These are phyloP conservation scores for Plasmopara viticola DNA, from an alignment of 352 stramenopile genomes.

Conservation along the genomic window DNA sequence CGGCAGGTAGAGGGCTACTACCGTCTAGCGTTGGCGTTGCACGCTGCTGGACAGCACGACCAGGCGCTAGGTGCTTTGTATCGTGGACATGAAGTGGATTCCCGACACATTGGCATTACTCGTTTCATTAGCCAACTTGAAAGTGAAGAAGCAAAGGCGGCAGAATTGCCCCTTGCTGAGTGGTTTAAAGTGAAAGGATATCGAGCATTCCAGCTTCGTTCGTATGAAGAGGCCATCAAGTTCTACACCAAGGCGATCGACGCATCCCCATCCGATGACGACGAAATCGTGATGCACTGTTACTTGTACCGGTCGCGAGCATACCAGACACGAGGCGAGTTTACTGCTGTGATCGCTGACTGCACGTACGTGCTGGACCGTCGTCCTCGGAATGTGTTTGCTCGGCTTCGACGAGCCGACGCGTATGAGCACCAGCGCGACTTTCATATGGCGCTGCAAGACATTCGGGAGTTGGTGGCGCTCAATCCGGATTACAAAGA, in stretches of 20 bases:
- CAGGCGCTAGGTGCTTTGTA: slow-evolving; percentile 51
- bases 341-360: slow-evolving; percentile 42
- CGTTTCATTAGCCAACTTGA: slow-evolving; percentile 48
- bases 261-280: slow-evolving; percentile 35
- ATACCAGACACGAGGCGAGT: slow-evolving; percentile 46
- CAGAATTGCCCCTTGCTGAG: slow-evolving; percentile 24
- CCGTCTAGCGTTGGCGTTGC: slow-evolving; percentile 38
- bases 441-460: slow-evolving; percentile 48
- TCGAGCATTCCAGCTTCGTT: slow-evolving; percentile 84
- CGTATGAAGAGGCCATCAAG: slow-evolving; percentile 84
- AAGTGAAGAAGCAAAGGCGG: slow-evolving; percentile 31
- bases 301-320: slow-evolving; percentile 52
- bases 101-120: slow-evolving; percentile 32
- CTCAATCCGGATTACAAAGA: slow-evolving; percentile 53
- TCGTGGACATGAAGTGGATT: slow-evolving; percentile 45
- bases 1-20: slow-evolving; percentile 54
- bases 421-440: slow-evolving; percentile 55
- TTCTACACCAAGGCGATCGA: slow-evolving; percentile 91
- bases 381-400: slow-evolving; percentile 47
- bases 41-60: slow-evolving; percentile 37
- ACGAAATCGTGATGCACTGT: slow-evolving; percentile 49
- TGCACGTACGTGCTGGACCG: slow-evolving; percentile 46
- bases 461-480: slow-evolving; percentile 48
- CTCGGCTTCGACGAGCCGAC: slow-evolving; percentile 42
- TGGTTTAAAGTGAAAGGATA: slow-evolving; percentile 84